Conservation (phyloP, 768 basidiomycete species). For the Sarcodon sp. region DNA sequence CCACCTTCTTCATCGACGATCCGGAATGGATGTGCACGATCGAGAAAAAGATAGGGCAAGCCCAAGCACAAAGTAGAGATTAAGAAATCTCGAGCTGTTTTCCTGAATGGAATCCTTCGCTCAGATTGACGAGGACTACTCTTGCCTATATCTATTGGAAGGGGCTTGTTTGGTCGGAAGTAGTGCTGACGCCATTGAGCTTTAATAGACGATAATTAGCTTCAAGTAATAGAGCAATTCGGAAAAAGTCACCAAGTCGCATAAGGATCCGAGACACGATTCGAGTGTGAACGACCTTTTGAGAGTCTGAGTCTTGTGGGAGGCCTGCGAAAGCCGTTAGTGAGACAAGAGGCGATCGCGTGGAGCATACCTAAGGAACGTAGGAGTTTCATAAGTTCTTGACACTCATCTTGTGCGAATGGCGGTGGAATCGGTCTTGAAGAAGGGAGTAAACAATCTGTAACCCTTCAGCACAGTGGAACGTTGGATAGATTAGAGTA, state of each 20-base stretch:
- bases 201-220: slow-evolving; percentile 8
- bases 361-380: slow-evolving; percentile 21
- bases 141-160: slow-evolving; percentile 37
- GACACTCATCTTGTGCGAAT: slow-evolving; percentile 67
- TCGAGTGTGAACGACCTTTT: slow-evolving; percentile 42
- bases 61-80: slow-evolving; percentile 60
- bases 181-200: slow-evolving; percentile 61
- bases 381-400: slow-evolving; percentile 55
- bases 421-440: slow-evolving; percentile 45
- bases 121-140: slow-evolving; percentile 12
- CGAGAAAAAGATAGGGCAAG: slow-evolving; percentile 65
- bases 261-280: slow-evolving; percentile 58
- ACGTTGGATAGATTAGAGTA: not conserved
- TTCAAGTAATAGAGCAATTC: not conserved
- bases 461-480: not conserved
- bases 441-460: slow-evolving; percentile 60
- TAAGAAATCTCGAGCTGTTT: slow-evolving; percentile 42
- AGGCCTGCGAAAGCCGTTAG: slow-evolving; percentile 8
- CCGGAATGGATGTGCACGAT: slow-evolving; percentile 33
- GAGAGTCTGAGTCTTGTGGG: slow-evolving; percentile 14
- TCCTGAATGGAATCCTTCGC: slow-evolving; percentile 28
- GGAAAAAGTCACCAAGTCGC: slow-evolving; percentile 41
- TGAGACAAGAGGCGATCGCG: not conserved
- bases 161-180: slow-evolving; percentile 56
- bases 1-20: slow-evolving; percentile 49